A percentile compares a stretch with the other conserved stretches of the same genome.
phyloP scores from a whole-genome alignment of 2,329 filamentous ascomycete genomes.

The Neofusicoccum parvum region DNA sequence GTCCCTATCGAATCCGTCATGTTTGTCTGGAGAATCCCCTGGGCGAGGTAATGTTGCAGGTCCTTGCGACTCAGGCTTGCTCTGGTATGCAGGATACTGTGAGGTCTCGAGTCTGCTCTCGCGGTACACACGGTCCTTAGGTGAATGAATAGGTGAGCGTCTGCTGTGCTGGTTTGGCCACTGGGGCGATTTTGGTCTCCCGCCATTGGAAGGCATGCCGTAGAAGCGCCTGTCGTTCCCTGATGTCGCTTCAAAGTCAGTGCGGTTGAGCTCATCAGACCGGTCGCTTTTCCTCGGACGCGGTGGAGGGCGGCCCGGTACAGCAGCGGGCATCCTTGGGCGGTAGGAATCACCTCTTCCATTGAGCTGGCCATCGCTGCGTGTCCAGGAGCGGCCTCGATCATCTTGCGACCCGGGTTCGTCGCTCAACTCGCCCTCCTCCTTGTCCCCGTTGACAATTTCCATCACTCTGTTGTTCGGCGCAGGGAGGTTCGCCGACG shows the following conservation, averaged over 20 bases:
- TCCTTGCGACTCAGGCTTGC: not conserved
- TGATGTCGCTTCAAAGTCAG: slow-evolving; percentile 2
- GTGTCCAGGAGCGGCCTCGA: not conserved
- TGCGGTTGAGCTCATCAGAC: slow-evolving; percentile 6
- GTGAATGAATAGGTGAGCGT: not conserved
- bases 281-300: not conserved
- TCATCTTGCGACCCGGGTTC: slow-evolving; percentile 43
- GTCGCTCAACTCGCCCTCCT: slow-evolving; percentile 80
- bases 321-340: slow-evolving; percentile 5
- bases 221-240: slow-evolving; percentile 2
- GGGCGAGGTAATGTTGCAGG: not conserved
- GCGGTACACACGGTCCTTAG: not conserved
- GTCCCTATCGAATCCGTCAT: not conserved
- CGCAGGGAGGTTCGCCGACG: slow-evolving; percentile 19
- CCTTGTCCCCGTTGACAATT: slow-evolving; percentile 50
- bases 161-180: not conserved
- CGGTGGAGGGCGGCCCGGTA: not conserved
- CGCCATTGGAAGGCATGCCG: not conserved
- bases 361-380: slow-evolving; percentile 4
- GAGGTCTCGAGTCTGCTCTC: not conserved
- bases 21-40: not conserved
- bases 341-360: slow-evolving; percentile 15
- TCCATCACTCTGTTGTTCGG: slow-evolving; percentile 32
- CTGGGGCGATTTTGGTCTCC: not conserved
- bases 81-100: not conserved